Evolutionary conservation across 768 basidiomycete genomes (phyloP).

Genomic region (Asterophora lycoperdoides): DNA sequence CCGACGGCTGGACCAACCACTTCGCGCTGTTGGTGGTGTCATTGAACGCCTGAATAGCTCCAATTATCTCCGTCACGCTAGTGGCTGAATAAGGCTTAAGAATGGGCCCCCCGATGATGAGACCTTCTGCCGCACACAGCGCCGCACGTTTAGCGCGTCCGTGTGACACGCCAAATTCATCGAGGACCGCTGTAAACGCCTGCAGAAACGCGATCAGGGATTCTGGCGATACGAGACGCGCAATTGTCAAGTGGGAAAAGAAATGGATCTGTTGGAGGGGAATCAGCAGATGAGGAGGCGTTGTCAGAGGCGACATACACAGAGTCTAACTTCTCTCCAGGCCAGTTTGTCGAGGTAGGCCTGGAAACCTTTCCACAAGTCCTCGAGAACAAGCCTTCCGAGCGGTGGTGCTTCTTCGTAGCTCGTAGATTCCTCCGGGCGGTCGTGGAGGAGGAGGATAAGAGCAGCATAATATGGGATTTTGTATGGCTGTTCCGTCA

Average conservation of each 20-base stretch:
- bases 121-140: slow-evolving; percentile 75
- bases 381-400: slow-evolving; percentile 74
- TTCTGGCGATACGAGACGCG: slow-evolving; percentile 66
- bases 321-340: slow-evolving; percentile 87
- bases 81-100: slow-evolving; percentile 58
- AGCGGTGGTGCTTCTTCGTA: slow-evolving; percentile 45
- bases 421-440: slow-evolving; percentile 29
- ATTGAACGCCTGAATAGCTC: slow-evolving; percentile 64
- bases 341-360: slow-evolving; percentile 81
- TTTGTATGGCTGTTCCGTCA: slow-evolving; percentile 93
- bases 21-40: slow-evolving; percentile 56
- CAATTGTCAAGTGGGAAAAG: slow-evolving; percentile 82
- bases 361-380: slow-evolving; percentile 90
- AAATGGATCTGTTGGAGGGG: slow-evolving; percentile 69
- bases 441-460: slow-evolving; percentile 62
- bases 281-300: background rate
- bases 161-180: slow-evolving; percentile 85
- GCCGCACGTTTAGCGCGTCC: slow-evolving; percentile 81
- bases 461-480: slow-evolving; percentile 85
- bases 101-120: slow-evolving; percentile 68
- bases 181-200: slow-evolving; percentile 81
- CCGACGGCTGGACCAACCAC: slow-evolving; percentile 61
- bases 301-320: slow-evolving; percentile 48
- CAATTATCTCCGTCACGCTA: slow-evolving; percentile 66
- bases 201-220: slow-evolving; percentile 80